Evolutionary conservation across 345 rosid genomes (phyloP).

Genomic region (Moricandia moricandioides): DNA sequence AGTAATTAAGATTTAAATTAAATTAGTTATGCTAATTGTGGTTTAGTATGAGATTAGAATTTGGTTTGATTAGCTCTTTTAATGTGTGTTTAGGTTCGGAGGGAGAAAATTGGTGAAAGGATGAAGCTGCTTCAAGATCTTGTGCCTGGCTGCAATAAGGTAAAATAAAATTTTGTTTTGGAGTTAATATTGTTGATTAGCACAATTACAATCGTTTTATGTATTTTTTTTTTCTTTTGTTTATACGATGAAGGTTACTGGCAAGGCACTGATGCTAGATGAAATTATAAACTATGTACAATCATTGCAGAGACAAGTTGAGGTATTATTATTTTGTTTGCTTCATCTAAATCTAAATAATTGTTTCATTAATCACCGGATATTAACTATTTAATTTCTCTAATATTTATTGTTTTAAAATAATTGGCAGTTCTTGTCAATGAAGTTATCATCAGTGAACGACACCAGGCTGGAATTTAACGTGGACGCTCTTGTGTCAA

Average conservation of each 20-base stretch:
- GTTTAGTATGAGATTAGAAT: background rate
- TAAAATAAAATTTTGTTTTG: background rate
- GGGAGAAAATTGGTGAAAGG: constrained; percentile 94
- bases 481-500: constrained; percentile 57
- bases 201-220: constrained; percentile 7
- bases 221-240: background rate
- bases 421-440: constrained; percentile 76
- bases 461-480: constrained; percentile 66
- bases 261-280: constrained; percentile 86
- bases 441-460: constrained; percentile 91
- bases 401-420: background rate
- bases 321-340: constrained; percentile 47
- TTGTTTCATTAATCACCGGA: constrained; percentile 29
- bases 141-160: constrained; percentile 98
- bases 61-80: background rate
- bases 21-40: background rate
- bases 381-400: background rate
- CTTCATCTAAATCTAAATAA: constrained; percentile 6
- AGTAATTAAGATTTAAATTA: background rate
- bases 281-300: constrained; percentile 92
- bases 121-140: constrained; percentile 97
- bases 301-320: constrained; percentile 92
- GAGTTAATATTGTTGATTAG: background rate
- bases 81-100: constrained; percentile 50
- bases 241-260: constrained; percentile 59